Evolutionary conservation across 495 filamentous ascomycete species (phyloP).

Genomic region (Neurospora sublineolata): DNA sequence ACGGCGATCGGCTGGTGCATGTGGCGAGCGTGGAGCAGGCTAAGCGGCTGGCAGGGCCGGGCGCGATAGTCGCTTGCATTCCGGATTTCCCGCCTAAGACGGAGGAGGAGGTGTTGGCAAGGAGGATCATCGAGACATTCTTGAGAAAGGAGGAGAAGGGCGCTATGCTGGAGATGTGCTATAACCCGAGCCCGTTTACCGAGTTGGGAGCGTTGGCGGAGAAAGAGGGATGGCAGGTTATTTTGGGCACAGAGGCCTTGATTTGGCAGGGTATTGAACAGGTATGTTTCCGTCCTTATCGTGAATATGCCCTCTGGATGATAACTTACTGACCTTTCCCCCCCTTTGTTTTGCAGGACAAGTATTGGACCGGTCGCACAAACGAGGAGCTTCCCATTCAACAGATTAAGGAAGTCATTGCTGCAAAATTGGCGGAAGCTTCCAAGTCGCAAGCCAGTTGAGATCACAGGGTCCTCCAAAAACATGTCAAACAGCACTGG

Average conservation of each 20-base stretch:
- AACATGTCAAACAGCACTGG: not conserved
- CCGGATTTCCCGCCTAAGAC: slow-evolving; percentile 58
- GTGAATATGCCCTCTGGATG: not conserved
- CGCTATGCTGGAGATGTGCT: slow-evolving; percentile 69
- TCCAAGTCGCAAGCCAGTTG: slow-evolving; percentile 6
- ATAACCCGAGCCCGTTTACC: slow-evolving; percentile 59
- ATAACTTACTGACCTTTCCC: not conserved
- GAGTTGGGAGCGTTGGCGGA: slow-evolving; percentile 46
- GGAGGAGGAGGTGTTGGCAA: slow-evolving; percentile 42
- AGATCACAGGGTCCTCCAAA: not conserved
- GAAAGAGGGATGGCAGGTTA: slow-evolving; percentile 53
- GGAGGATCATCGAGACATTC: slow-evolving; percentile 46
- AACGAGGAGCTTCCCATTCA: slow-evolving; percentile 43
- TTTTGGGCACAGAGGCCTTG: slow-evolving; percentile 58
- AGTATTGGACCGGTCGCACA: slow-evolving; percentile 49
- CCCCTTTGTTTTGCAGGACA: slow-evolving; percentile 20
- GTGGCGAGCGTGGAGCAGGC: slow-evolving; percentile 47
- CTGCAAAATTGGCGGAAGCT: slow-evolving; percentile 21
- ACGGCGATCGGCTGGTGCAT: slow-evolving; percentile 40
- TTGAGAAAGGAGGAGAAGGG: slow-evolving; percentile 43
- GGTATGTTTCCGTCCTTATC: slow-evolving; percentile 9
- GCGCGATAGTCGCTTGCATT: slow-evolving; percentile 53
- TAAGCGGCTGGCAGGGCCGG: slow-evolving; percentile 41
- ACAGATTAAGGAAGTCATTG: slow-evolving; percentile 40
- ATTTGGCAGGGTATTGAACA: slow-evolving; percentile 70